Percentiles rank a stretch among this genome's conserved stretches.
Evolutionary conservation across 2,329 filamentous ascomycete genomes (phyloP).

Genomic region (Lecanicillium sp.): DNA sequence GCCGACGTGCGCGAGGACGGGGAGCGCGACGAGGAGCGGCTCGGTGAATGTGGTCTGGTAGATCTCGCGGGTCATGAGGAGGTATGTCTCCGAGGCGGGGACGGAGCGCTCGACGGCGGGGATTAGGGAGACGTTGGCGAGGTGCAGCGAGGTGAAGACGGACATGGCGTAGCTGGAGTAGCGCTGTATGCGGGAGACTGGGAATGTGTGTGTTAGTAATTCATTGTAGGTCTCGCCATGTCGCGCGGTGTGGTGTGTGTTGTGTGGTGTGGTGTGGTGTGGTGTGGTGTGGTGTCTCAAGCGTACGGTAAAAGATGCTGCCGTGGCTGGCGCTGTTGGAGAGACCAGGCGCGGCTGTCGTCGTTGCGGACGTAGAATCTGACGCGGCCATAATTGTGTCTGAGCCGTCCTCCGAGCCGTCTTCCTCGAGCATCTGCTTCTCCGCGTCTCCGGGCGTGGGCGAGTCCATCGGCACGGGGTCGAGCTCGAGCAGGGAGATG

Average conservation of each 20-base stretch:
- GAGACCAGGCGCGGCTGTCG: conserved; percentile 46
- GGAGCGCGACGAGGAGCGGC: conserved; percentile 70
- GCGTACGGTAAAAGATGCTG: conserved; percentile 69
- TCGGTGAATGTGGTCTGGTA: conserved; percentile 83
- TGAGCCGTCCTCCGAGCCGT: conserved; percentile 24
- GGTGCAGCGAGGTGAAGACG: conserved; percentile 69
- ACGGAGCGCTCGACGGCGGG: conserved; percentile 70
- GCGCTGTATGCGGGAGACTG: conserved; percentile 71
- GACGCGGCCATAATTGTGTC: conserved; percentile 19
- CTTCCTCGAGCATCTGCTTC: conserved; percentile 38
- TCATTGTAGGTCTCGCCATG: too few relatives aligned
- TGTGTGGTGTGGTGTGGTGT: background rate
- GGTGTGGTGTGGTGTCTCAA: background rate
- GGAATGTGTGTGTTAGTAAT: background rate
- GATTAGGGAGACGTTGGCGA: conserved; percentile 75
- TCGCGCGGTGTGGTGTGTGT: too few relatives aligned
- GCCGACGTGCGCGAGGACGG: conserved; percentile 67
- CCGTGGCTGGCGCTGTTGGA: conserved; percentile 60
- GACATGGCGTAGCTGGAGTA: conserved; percentile 85
- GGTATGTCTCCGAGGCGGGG: conserved; percentile 70
- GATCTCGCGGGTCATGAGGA: conserved; percentile 84
- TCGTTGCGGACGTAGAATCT: conserved; percentile 29
- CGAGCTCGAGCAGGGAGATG: conserved; percentile 67
- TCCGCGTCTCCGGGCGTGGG: conserved; percentile 42
- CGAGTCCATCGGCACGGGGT: conserved; percentile 70